A percentile compares a stretch with the other conserved stretches of the same genome.
These are phyloP conservation scores for Gossypium schwendimanii DNA, from an alignment of 441 rosid genomes.

Conservation along the genomic window DNA sequence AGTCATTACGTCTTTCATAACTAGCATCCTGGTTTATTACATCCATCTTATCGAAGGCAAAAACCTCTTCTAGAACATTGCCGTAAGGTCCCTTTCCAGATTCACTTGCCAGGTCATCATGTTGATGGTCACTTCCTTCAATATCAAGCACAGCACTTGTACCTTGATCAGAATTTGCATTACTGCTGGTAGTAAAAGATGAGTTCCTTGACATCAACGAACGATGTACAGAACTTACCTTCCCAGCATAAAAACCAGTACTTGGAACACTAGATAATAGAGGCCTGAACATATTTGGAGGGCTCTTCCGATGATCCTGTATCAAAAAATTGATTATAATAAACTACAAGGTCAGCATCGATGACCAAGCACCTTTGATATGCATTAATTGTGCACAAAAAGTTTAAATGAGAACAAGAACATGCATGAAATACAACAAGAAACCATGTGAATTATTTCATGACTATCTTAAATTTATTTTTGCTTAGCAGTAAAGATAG, in stretches of 20 bases:
- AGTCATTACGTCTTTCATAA: constrained; percentile 33
- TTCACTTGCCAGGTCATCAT: constrained; percentile 34
- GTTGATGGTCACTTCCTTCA: constrained; percentile 46
- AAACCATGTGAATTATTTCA: not conserved
- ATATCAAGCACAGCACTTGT: constrained; percentile 40
- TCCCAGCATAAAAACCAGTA: constrained; percentile 71
- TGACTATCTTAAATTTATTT: not conserved
- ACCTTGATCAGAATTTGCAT: constrained; percentile 59
- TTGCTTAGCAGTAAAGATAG: not conserved
- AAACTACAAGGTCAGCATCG: constrained; percentile 9
- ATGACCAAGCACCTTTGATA: constrained; percentile 2
- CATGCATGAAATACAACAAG: not conserved
- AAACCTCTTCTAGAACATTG: constrained; percentile 47
- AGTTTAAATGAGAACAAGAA: constrained; percentile 3
- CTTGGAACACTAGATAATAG: constrained; percentile 95
- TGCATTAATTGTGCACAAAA: constrained; percentile 9
- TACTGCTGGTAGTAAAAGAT: constrained; percentile 61
- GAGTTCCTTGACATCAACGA: constrained; percentile 62
- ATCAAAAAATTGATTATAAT: constrained; percentile 20
- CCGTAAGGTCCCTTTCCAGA: constrained; percentile 25
- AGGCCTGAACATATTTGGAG: constrained; percentile 97
- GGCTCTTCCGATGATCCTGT: constrained; percentile 85
- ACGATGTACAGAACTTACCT: constrained; percentile 48
- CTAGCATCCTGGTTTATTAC: constrained; percentile 32
- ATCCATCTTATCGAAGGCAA: constrained; percentile 56